Evolutionary conservation across 2,329 filamentous ascomycete genomes (phyloP), one percentile per base, ranked within the genome.

Genomic region (Neofusicoccum sp.): DNA sequence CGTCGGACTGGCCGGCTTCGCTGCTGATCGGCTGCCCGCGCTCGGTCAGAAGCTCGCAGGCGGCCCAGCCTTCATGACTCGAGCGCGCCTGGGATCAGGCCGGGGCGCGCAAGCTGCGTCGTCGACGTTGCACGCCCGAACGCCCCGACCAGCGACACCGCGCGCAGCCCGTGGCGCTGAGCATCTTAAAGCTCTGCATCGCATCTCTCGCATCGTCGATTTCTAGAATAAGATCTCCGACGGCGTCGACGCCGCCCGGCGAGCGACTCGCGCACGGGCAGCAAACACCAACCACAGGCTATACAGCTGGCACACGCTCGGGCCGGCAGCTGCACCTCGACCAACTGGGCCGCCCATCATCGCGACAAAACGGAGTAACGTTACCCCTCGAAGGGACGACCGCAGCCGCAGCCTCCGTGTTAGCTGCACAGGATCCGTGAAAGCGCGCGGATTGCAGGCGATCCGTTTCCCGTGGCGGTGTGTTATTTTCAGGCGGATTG

Each of bases 321-420:
- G 51, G 26, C 51, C 51, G 51, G 43, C 48, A 56, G 38, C 51
- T 56, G 51, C 51, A 56, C 36, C 38, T 56, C 51, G 51, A 44
- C 51, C 6, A 43, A 56, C 51, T 56, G 28, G 51, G 51, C 38
- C 51, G 51, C 51, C 28, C 51, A 56, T 56, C 51, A 56, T 31
- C n/a, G 40, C 51, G n/a, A 44, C 51, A 40, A 41, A 56, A 56
- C 51, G 16, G 38, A 56, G 51, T 56, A 31, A 30, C 51, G 28
- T 56, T 56, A 31, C 28, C 51, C 51, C 51, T 30, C 36, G 24
- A 33, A 30, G n/a, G 8, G 38, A 31, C 38, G 38, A 20, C 36
- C 51, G 14, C 49, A 33, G 51, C 26, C 51, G 51, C 51, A 11
- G 7, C 9, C 26, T 43, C 38, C 38, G 51, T 41, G 51, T 33